A percentile compares a stretch with the other conserved stretches of the same genome.
phyloP scores from a whole-genome alignment of 148 eudicot species.

The Fagopyrum tataricum region DNA sequence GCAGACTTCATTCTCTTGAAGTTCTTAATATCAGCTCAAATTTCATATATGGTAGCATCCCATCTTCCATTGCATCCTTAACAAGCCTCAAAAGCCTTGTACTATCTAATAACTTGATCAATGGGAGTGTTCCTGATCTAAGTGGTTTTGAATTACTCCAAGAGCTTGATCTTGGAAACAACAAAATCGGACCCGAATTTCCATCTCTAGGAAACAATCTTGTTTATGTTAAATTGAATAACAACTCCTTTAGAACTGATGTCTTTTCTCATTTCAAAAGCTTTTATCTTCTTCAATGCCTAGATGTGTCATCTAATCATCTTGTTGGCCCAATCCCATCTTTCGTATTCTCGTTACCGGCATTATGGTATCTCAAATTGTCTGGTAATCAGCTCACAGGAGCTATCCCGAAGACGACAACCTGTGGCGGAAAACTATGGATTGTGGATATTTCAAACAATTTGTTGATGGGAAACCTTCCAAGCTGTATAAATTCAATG shows the following conservation, averaged over 20 bases:
- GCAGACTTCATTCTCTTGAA: slow-evolving; percentile 48
- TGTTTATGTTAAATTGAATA: slow-evolving; percentile 32
- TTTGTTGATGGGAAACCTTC: slow-evolving; percentile 54
- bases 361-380: slow-evolving; percentile 51
- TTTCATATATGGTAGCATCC: slow-evolving; percentile 57
- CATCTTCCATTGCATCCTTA: slow-evolving; percentile 34
- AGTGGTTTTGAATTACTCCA: slow-evolving; percentile 33
- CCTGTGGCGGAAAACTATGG: slow-evolving; percentile 43
- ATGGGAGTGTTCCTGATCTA: slow-evolving; percentile 66
- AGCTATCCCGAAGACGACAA: slow-evolving; percentile 30
- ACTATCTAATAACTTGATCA: slow-evolving; percentile 55
- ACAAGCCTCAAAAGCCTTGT: slow-evolving; percentile 33
- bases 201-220: slow-evolving; percentile 52
- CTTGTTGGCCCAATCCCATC: slow-evolving; percentile 67
- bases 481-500: slow-evolving; percentile 45
- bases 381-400: slow-evolving; percentile 67
- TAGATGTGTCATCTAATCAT: slow-evolving; percentile 61
- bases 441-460: slow-evolving; percentile 69
- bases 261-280: slow-evolving; percentile 38
- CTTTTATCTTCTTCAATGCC: slow-evolving; percentile 32
- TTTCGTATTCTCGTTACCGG: slow-evolving; percentile 42
- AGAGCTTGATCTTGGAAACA: slow-evolving; percentile 58
- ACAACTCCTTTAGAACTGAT: slow-evolving; percentile 52
- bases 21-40: slow-evolving; percentile 66
- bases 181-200: slow-evolving; percentile 57